Conservation (phyloP, 2,329 filamentous ascomycete species). For the Cytospora piceae region DNA sequence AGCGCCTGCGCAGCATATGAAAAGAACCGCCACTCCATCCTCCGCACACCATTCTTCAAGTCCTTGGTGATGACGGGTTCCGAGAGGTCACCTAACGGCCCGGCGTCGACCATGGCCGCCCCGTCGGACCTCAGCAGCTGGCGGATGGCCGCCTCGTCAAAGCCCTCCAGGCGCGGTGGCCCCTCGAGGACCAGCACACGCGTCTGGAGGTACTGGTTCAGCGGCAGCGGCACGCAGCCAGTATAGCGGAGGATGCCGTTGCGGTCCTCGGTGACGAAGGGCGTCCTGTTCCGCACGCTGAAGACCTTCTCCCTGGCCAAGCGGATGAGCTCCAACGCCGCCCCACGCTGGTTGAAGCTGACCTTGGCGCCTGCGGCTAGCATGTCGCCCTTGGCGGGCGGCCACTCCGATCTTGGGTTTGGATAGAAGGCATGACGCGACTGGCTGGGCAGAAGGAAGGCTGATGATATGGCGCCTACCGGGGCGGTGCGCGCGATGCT, state of each 20-base stretch:
- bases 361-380: neutral
- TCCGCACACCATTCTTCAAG: neutral
- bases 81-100: neutral
- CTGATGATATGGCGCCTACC: neutral
- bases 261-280: neutral
- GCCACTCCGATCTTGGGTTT: no score
- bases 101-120: neutral
- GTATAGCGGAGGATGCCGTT: neutral
- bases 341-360: neutral
- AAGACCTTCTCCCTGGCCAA: neutral
- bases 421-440: neutral
- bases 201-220: neutral
- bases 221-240: neutral
- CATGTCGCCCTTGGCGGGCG: neutral
- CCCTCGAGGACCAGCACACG: conserved; percentile 2
- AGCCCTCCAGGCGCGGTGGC: neutral
- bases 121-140: neutral
- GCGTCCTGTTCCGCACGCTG: neutral
- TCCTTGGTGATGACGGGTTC: neutral
- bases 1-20: neutral
- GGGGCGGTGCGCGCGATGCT: conserved; percentile 5
- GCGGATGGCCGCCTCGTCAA: neutral
- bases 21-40: neutral
- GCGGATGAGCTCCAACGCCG: neutral
- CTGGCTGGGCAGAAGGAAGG: neutral